These are phyloP conservation scores for Leishmania tropica DNA, from an alignment of 208 protist species.

Conservation along the genomic window DNA sequence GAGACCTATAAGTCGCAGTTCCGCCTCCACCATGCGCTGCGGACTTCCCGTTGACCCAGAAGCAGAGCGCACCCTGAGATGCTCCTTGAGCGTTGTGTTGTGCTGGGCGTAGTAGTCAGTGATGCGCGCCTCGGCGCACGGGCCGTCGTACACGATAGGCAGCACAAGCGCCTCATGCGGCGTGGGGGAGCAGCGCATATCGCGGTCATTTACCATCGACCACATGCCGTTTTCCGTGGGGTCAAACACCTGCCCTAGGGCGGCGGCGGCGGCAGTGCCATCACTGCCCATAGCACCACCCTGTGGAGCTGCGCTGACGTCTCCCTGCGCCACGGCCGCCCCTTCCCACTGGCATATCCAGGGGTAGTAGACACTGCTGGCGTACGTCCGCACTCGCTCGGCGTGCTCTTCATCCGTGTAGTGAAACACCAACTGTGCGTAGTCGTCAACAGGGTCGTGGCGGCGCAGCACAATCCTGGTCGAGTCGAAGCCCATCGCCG, in stretches of 20 bases:
- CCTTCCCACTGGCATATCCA: conserved; percentile 21
- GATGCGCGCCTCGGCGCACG: conserved; percentile 47
- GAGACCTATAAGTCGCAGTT: conserved; percentile 50
- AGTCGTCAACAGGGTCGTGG: conserved; percentile 24
- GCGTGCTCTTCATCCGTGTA: conserved; percentile 31
- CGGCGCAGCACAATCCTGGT: conserved; percentile 7
- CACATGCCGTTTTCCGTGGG: conserved; percentile 76
- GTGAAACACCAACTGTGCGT: conserved; percentile 1
- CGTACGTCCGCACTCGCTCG: conserved; percentile 26
- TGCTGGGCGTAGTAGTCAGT: conserved; percentile 70
- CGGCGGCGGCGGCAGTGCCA: not conserved
- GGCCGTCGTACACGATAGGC: conserved; percentile 68
- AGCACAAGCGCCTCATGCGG: conserved; percentile 69
- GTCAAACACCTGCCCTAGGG: conserved; percentile 40
- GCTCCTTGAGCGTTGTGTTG: conserved; percentile 39
- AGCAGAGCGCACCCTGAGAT: conserved; percentile 37
- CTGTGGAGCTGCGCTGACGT: not conserved
- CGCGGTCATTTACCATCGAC: conserved; percentile 69
- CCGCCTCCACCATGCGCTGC: conserved; percentile 55
- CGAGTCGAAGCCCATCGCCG: not conserved
- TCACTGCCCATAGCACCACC: not conserved
- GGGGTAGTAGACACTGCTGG: conserved; percentile 34
- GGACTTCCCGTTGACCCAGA: conserved; percentile 30
- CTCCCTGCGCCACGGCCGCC: not conserved
- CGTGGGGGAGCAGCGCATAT: conserved; percentile 60